Conservation (phyloP, 139 green algal genomes). For the Protoeuglena noctilucae region DNA sequence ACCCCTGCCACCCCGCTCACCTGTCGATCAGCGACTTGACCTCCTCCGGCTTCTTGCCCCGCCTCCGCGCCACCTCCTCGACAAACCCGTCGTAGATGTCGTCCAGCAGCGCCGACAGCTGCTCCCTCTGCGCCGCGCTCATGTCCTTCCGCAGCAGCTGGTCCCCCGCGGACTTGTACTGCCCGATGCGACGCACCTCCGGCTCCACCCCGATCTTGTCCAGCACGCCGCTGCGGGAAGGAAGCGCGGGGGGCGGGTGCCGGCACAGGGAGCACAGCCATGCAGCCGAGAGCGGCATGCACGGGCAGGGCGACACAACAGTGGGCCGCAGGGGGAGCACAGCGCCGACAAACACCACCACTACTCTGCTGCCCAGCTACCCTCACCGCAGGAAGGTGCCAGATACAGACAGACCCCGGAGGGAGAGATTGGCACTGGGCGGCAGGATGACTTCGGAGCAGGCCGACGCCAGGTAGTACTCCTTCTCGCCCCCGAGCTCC, state of each 20-base stretch:
- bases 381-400: constrained; percentile 73
- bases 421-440: constrained; percentile 48
- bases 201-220: constrained; percentile 84
- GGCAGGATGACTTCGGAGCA: constrained; percentile 75
- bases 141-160: constrained; percentile 81
- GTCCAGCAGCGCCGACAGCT: constrained; percentile 66
- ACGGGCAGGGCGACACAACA: no score
- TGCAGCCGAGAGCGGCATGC: no score
- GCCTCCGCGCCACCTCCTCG: constrained; percentile 26
- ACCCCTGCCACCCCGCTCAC: neutral
- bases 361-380: no score
- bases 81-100: constrained; percentile 67
- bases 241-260: no score
- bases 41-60: constrained; percentile 44
- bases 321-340: no score
- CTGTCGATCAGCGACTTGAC: constrained; percentile 8
- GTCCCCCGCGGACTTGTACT: constrained; percentile 72
- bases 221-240: constrained; percentile 50
- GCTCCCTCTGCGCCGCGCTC: constrained; percentile 40
- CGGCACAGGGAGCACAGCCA: no score
- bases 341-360: no score
- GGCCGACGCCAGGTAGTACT: constrained; percentile 76
- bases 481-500: constrained; percentile 62
- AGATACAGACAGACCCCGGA: constrained; percentile 63
- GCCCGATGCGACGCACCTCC: constrained; percentile 76